Percentiles rank a stretch among this genome's conserved stretches.
phyloP scores from a whole-genome alignment of 2,329 filamentous ascomycete species.

The Helminthosporium solani region DNA sequence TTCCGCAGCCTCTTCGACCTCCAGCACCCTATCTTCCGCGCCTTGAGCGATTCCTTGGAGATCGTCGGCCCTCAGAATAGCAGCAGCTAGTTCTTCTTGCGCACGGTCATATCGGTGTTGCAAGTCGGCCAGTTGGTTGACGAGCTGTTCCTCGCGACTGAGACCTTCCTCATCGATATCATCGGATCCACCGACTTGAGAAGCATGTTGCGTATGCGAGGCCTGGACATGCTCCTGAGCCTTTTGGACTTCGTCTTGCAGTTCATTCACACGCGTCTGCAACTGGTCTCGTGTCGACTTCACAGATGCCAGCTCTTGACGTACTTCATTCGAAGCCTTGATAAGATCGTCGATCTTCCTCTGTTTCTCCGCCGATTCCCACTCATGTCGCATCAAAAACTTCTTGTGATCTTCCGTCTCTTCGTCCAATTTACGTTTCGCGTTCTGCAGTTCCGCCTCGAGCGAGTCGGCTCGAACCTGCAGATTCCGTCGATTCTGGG shows the following conservation, averaged over 20 bases:
- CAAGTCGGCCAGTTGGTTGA: slow-evolving; percentile 79
- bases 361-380: slow-evolving; percentile 82
- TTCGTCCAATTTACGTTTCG: slow-evolving; percentile 79
- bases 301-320: slow-evolving; percentile 80
- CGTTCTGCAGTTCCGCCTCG: slow-evolving; percentile 73
- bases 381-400: slow-evolving; percentile 79
- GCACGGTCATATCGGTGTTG: slow-evolving; percentile 83
- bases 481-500: slow-evolving; percentile 76
- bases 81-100: slow-evolving; percentile 75
- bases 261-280: slow-evolving; percentile 82
- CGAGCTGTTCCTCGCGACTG: slow-evolving; percentile 74
- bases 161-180: slow-evolving; percentile 56
- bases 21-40: slow-evolving; percentile 83
- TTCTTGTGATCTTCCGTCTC: slow-evolving; percentile 86
- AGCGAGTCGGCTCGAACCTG: slow-evolving; percentile 76
- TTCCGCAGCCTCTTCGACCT: slow-evolving; percentile 76
- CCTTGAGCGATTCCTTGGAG: slow-evolving; percentile 86
- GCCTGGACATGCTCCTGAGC: slow-evolving; percentile 84
- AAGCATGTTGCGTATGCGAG: slow-evolving; percentile 75
- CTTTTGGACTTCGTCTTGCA: slow-evolving; percentile 82
- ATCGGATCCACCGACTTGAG: slow-evolving; percentile 55
- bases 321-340: slow-evolving; percentile 72
- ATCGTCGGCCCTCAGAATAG: slow-evolving; percentile 77
- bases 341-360: slow-evolving; percentile 92
- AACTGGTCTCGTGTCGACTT: slow-evolving; percentile 90